Evolutionary conservation across 352 stramenopile species (phyloP), one percentile per base, ranked within the genome.

Genomic region (Globisporangium cederbergense): DNA sequence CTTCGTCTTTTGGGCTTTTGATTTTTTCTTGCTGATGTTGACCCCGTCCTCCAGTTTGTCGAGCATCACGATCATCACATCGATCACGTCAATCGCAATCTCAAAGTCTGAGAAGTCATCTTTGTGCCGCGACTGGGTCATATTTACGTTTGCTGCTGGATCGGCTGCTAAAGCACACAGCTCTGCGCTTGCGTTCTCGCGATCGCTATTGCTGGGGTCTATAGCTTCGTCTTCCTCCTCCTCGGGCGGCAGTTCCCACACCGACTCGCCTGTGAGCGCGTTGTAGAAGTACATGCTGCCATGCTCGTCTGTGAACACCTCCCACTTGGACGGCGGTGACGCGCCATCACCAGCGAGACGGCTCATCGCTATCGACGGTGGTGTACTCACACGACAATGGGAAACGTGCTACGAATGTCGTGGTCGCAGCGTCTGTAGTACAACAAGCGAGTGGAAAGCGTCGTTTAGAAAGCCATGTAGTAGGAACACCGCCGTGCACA

Each of bases 281-380:
- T 90, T 91, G 68, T 81, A 90, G 55, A 91, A 92, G 78, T 91
- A 94, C 51, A 89, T 63, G 64, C 84, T 89, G 38, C 80, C 82
- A 62, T 77, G 59, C n/a, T 88, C 77, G 43, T 91, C 83, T 14
- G 77, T 64, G 51, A 83, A 78, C 36, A 89, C 73, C 49, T 89
- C 68, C 86, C 86, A 94, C 56, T 81, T 58, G 34, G 47, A 34
- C 38, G 20, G n/a, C 4, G 30, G 22, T 20, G 40, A 34, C 10
- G 1, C 11, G 1, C 30, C 28, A 1, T 9, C 49, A 38, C 22
- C 20, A 18, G 9, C 14, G 1, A 40, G 34, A 40, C 9, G 36
- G 36, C 36, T 42, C 36, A 42, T 42, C 2, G 36, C 9, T 42
- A 42, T 42, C 36, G 36, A 14, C 11, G 36, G 9, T 11, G 36